Conservation (phyloP, 495 filamentous ascomycete species). For the Tuber borchii region DNA sequence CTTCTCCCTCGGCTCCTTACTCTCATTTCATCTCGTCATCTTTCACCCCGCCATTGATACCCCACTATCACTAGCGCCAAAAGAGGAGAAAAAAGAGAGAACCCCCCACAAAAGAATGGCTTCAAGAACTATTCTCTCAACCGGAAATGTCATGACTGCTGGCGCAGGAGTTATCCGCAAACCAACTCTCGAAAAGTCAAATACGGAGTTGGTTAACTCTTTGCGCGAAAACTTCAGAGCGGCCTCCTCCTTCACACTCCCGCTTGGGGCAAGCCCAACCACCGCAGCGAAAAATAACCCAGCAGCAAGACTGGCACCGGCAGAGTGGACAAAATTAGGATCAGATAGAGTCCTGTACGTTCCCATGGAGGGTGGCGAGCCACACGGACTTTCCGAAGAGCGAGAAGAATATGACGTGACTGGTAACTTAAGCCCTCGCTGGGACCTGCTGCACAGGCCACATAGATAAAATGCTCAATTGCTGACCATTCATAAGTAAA, state of each 20-base stretch:
- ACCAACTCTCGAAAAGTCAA: constrained; percentile 30
- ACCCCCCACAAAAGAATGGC: constrained; percentile 22
- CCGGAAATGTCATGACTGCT: constrained; percentile 38
- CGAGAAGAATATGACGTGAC: constrained; percentile 39
- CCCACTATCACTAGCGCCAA: background rate
- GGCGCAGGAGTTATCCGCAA: constrained; percentile 42
- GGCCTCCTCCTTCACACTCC: constrained; percentile 7
- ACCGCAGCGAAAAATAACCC: background rate
- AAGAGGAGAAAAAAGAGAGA: background rate
- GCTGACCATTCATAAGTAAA: constrained; percentile 25
- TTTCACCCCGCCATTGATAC: background rate
- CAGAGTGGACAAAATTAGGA: constrained; percentile 26
- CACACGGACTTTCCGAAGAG: constrained; percentile 28
- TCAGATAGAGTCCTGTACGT: constrained; percentile 23
- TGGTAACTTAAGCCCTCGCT: constrained; percentile 11
- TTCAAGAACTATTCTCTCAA: constrained; percentile 31
- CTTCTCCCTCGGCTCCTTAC: background rate
- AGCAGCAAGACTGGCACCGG: background rate
- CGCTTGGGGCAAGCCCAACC: constrained; percentile 7
- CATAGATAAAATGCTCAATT: background rate
- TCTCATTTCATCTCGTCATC: background rate
- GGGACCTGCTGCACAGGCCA: background rate
- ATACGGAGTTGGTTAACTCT: constrained; percentile 39
- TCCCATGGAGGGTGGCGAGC: constrained; percentile 9
- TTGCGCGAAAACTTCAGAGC: constrained; percentile 36